Conservation (phyloP, 768 basidiomycete species). For the Rhodotorula diobovata region DNA sequence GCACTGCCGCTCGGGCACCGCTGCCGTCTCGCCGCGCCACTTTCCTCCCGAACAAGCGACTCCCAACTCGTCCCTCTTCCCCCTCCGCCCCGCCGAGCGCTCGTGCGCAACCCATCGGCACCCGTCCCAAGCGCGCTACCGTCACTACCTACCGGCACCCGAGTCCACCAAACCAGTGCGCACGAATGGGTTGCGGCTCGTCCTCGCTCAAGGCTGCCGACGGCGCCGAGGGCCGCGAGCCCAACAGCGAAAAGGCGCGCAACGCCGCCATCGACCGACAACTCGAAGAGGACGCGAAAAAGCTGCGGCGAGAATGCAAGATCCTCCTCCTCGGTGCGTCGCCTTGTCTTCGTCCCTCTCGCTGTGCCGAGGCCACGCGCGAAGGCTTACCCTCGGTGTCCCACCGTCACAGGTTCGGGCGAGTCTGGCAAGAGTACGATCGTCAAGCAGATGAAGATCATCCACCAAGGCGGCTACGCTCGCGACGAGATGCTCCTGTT, state of each 20-base stretch:
- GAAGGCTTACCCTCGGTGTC: not conserved
- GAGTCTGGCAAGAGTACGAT: slow-evolving; percentile 94
- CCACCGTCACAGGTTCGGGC: slow-evolving; percentile 66
- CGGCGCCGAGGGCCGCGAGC: not conserved
- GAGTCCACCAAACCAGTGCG: not conserved
- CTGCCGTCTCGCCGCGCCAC: too few relatives aligned
- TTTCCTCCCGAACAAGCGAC: too few relatives aligned
- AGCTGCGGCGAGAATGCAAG: slow-evolving; percentile 83
- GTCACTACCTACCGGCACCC: not conserved
- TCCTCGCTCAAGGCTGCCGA: not conserved
- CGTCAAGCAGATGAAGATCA: slow-evolving; percentile 99
- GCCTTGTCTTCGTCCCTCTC: not conserved
- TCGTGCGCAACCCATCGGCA: too few relatives aligned
- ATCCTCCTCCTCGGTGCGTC: slow-evolving; percentile 78
- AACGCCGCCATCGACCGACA: slow-evolving; percentile 43
- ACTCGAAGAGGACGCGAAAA: slow-evolving; percentile 72
- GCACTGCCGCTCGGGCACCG: too few relatives aligned
- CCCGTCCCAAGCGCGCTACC: not conserved
- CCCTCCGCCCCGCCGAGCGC: too few relatives aligned
- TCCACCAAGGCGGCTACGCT: slow-evolving; percentile 86
- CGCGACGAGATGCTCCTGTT: slow-evolving; percentile 69
- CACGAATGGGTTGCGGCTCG: not conserved
- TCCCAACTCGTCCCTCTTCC: too few relatives aligned
- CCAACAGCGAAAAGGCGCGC: slow-evolving; percentile 24
- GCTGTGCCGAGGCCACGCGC: too few relatives aligned